phyloP scores from a whole-genome alignment of 1,284 basidiomycete genomes.

The Tranzscheliella williamsii region DNA sequence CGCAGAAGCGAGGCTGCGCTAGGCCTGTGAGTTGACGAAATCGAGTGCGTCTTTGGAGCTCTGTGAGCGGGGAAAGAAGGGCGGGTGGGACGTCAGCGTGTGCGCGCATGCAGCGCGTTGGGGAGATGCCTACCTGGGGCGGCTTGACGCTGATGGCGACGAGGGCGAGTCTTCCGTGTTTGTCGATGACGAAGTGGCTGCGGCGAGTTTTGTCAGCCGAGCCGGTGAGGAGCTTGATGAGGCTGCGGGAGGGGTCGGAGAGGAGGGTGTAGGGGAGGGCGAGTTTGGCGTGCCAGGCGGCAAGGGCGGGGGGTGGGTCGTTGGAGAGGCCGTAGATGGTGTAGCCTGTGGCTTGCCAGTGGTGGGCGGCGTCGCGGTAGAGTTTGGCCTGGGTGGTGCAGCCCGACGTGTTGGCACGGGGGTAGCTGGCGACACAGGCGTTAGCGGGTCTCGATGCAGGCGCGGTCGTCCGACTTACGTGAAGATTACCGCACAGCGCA shows the following conservation, averaged over 20 bases:
- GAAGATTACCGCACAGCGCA: conserved; percentile 33
- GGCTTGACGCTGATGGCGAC: conserved; percentile 46
- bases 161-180: conserved; percentile 36
- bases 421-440: too few species aligned
- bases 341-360: conserved; percentile 73
- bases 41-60: conserved; percentile 3
- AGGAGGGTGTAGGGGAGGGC: conserved; percentile 80
- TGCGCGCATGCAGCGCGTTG: too few species aligned
- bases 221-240: conserved; percentile 82
- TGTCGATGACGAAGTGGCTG: conserved; percentile 54
- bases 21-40: conserved; percentile 9
- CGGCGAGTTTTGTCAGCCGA: conserved; percentile 70
- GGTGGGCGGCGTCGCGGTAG: conserved; percentile 75
- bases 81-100: too few species aligned
- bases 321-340: conserved; percentile 83
- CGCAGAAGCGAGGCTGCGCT: not conserved
- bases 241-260: conserved; percentile 78
- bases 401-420: conserved; percentile 45
- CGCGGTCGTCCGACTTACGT: too few species aligned
- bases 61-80: not conserved
- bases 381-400: conserved; percentile 52
- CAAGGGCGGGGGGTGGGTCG: conserved; percentile 76
- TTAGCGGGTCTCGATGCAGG: too few species aligned
- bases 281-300: conserved; percentile 66
- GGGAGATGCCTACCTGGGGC: conserved; percentile 9